Evolutionary conservation across 2,329 filamentous ascomycete species (phyloP).

Genomic region (Colletotrichum tofieldiae): DNA sequence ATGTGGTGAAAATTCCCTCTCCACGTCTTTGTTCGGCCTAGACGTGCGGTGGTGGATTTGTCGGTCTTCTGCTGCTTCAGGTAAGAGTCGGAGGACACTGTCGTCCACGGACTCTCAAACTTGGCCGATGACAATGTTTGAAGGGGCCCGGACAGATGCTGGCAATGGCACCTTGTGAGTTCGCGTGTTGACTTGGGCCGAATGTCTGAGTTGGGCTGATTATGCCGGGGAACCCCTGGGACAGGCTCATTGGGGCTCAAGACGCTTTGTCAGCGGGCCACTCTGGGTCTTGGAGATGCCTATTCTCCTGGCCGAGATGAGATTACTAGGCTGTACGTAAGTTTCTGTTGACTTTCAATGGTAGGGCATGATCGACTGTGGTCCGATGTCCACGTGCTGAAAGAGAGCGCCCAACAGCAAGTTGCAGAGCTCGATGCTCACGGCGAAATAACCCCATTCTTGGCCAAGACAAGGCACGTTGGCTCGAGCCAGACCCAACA

Average conservation of each 20-base stretch:
- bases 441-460: neutral
- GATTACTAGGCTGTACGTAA: neutral
- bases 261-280: constrained; percentile 34
- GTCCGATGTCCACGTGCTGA: neutral
- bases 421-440: neutral
- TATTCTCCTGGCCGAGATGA: constrained; percentile 9
- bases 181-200: constrained; percentile 32
- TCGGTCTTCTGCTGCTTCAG: constrained; percentile 21
- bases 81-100: constrained; percentile 10
- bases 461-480: neutral
- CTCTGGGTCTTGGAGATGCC: constrained; percentile 7
- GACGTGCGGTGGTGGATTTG: neutral
- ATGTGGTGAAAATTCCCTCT: neutral
- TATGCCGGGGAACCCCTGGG: constrained; percentile 30
- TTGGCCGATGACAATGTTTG: constrained; percentile 28
- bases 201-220: constrained; percentile 29
- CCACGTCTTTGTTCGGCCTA: neutral
- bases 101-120: constrained; percentile 8
- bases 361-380: constrained; percentile 12
- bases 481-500: neutral
- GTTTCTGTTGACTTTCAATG: constrained; percentile 3
- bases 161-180: constrained; percentile 36
- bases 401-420: neutral
- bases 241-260: constrained; percentile 2
- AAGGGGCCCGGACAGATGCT: constrained; percentile 25